Percentiles rank a stretch among this genome's conserved stretches.
These are phyloP conservation scores for Pyrenochaeta sp. DNA, from an alignment of 2,329 filamentous ascomycete species.

Conservation along the genomic window DNA sequence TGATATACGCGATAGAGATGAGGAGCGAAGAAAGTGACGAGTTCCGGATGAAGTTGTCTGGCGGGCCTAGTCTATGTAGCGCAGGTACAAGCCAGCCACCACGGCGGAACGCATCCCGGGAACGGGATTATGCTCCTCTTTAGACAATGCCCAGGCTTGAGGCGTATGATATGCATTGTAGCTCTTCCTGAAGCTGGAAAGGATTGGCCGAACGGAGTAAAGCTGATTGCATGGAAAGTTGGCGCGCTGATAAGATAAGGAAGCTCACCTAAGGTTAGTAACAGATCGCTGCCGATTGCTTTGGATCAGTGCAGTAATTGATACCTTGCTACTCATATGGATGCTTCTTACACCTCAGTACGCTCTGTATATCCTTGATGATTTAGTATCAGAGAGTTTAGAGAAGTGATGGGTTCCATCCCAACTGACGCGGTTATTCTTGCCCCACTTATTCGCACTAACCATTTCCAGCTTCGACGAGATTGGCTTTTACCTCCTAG, in stretches of 20 bases:
- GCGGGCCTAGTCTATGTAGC: slow-evolving; percentile 11
- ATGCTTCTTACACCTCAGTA: neutral
- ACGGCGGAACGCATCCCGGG: slow-evolving; percentile 12
- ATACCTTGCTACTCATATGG: neutral
- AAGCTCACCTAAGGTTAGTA: neutral
- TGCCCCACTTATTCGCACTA: slow-evolving; percentile 18
- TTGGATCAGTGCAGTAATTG: slow-evolving; percentile 1
- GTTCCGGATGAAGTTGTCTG: neutral
- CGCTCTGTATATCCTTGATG: neutral
- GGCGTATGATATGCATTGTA: slow-evolving; percentile 31
- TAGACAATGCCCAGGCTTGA: slow-evolving; percentile 23
- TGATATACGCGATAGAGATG: neutral
- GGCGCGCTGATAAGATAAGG: slow-evolving; percentile 29
- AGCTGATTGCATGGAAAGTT: neutral
- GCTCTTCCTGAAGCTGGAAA: slow-evolving; percentile 7
- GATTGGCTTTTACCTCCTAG: neutral
- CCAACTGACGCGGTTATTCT: slow-evolving; percentile 7
- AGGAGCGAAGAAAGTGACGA: neutral
- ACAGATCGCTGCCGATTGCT: neutral
- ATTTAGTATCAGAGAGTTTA: neutral
- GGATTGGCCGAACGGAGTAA: slow-evolving; percentile 17
- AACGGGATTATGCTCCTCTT: slow-evolving; percentile 13
- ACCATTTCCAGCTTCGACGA: slow-evolving; percentile 7
- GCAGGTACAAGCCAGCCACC: slow-evolving; percentile 16
- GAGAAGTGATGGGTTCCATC: neutral